Evolutionary conservation across 1,284 basidiomycete genomes (phyloP), one percentile per base, ranked within the genome.

Genomic region (Heterobasidion annosum): DNA sequence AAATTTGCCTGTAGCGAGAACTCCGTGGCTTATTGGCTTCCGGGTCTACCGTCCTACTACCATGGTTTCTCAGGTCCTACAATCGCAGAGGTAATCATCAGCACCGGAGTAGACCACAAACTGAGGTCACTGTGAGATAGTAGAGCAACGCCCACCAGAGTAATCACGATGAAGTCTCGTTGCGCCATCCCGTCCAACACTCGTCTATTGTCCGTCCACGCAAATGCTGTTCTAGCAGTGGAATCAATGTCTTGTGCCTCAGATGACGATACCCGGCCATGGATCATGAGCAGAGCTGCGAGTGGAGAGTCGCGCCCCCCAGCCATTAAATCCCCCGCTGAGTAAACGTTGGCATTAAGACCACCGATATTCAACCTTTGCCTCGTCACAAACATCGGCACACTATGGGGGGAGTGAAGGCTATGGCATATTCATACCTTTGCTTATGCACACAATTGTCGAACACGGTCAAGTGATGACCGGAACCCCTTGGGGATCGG

Each of bases 251-350:
- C 65, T 25, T 25, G 25, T 25, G 25, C 25, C 25, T 25, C 25
- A 25, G 25, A 25, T 25, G 25, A 25, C 25, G 25, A 25, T 25
- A 25, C 25, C 46, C 85, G 74, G 1, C 86, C 85, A 61, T 88
- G 86, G 2, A 88, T 70, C 25, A 85, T 64, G 64, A 88, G 85
- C 50, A 85, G 61, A 15, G 76, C 73, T 15, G 75, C 70, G 16
- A 81, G 66, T 0, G 57, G 55, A 4, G 65, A 55, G 25, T 5
- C 5, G 5, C 25, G 25, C 25, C 25, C 5, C 25, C 25, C 25
- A 5, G 3, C 25, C 25, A 25, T 25, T 25, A 4, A 25, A 4
- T 3, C 25, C 25, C 3, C 25, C 25, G 25, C 25, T 25, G 25
- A 25, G 25, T 25, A 25, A 25, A 25, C 25, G 25, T 25, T 25